Evolutionary conservation across 768 basidiomycete species (phyloP).

Genomic region (Leccinum arenicola): DNA sequence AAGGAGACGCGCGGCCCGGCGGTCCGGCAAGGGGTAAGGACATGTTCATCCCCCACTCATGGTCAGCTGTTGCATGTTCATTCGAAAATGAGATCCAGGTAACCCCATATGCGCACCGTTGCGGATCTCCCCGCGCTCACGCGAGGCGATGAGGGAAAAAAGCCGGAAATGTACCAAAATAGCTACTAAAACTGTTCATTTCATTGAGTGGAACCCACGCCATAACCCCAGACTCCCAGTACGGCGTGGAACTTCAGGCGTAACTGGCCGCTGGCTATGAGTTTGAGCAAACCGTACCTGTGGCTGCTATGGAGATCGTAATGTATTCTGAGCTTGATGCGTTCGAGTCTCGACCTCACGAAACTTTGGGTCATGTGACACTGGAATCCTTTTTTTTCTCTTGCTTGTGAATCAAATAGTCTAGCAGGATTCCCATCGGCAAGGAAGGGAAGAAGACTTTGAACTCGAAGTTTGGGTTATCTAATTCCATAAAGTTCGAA

Average conservation of each 20-base stretch:
- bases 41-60: not conserved
- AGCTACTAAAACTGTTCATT: not conserved
- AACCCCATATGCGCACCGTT: not conserved
- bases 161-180: not conserved
- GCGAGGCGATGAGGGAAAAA: not conserved
- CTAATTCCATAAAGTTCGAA: not conserved
- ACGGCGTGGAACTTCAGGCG: not conserved
- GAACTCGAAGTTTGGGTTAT: not conserved
- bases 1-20: conserved; percentile 1
- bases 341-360: not conserved
- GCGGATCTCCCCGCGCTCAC: not conserved
- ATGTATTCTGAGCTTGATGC: not conserved
- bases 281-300: not conserved
- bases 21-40: not conserved
- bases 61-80: not conserved
- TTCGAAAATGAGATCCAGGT: not conserved
- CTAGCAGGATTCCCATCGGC: not conserved
- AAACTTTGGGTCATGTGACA: not conserved
- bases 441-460: not conserved
- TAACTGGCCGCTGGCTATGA: not conserved
- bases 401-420: no score
- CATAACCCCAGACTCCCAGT: not conserved
- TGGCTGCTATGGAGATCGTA: not conserved
- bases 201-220: not conserved
- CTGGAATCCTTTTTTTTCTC: not conserved